A percentile compares a stretch with the other conserved stretches of the same genome.
Evolutionary conservation across 108 stramenopile genomes (phyloP).

Genomic region (Cyclotella baltica): DNA sequence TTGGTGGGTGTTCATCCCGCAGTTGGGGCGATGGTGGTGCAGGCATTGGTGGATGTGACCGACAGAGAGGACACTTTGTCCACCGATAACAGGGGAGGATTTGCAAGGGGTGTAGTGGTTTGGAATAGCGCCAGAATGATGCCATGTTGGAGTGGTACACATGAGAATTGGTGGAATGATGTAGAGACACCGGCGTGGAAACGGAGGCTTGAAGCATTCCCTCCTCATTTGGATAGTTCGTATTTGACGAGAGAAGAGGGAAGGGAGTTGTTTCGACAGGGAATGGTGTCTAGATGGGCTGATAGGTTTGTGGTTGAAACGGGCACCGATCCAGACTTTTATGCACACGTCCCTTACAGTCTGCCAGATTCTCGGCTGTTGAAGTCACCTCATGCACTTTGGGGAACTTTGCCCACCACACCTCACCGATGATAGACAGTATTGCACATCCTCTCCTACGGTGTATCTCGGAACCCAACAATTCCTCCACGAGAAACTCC

Average conservation of each 20-base stretch:
- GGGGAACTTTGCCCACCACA: constrained; percentile 82
- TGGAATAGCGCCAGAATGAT: constrained; percentile 80
- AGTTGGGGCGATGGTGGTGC: constrained; percentile 79
- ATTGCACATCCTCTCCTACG: constrained; percentile 59
- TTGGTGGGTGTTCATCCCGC: constrained; percentile 82
- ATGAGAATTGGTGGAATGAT: constrained; percentile 44
- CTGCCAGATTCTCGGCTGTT: constrained; percentile 68
- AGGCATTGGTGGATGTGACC: constrained; percentile 82
- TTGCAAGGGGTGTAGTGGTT: constrained; percentile 60
- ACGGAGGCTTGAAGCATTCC: constrained; percentile 71
- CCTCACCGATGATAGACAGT: constrained; percentile 41
- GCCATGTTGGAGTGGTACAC: constrained; percentile 73
- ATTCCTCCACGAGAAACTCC: constrained; percentile 4
- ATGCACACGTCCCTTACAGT: constrained; percentile 70
- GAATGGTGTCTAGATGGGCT: constrained; percentile 38
- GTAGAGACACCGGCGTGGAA: constrained; percentile 58
- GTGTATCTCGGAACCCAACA: constrained; percentile 8
- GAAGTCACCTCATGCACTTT: constrained; percentile 89
- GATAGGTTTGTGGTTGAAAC: constrained; percentile 60
- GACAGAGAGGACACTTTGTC: constrained; percentile 66
- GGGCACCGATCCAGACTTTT: constrained; percentile 78
- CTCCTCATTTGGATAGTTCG: constrained; percentile 79
- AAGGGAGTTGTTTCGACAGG: constrained; percentile 65
- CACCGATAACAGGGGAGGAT: neutral
- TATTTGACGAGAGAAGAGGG: constrained; percentile 82